These are phyloP conservation scores for Cyberlindnera lachancei DNA, from an alignment of 805 yeast genomes.

Conservation along the genomic window DNA sequence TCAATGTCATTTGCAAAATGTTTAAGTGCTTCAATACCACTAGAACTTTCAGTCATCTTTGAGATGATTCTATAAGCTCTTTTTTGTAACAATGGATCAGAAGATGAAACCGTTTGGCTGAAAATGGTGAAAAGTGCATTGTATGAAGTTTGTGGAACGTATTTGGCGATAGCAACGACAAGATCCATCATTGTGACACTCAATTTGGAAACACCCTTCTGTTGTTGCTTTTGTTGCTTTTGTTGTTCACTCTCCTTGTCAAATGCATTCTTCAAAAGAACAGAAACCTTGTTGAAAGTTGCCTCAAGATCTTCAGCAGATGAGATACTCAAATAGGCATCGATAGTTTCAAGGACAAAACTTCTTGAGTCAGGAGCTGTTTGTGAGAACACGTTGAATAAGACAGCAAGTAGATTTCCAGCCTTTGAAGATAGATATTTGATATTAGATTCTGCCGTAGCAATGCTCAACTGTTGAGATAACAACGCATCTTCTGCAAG, in stretches of 20 bases:
- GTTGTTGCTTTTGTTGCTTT: constrained; percentile 23
- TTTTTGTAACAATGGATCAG: constrained; percentile 72
- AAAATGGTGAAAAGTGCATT: constrained; percentile 74
- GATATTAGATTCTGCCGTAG: constrained; percentile 48
- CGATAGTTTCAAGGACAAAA: constrained; percentile 79
- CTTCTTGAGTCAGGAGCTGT: constrained; percentile 80
- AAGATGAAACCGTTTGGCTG: constrained; percentile 51
- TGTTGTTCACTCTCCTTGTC: constrained; percentile 41
- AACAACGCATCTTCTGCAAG: constrained; percentile 47
- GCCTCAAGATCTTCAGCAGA: constrained; percentile 56
- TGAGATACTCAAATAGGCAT: constrained; percentile 67
- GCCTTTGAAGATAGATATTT: constrained; percentile 60
- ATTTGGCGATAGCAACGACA: constrained; percentile 78
- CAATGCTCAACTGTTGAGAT: constrained; percentile 52
- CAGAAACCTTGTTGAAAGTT: constrained; percentile 83
- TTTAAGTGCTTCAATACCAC: constrained; percentile 48
- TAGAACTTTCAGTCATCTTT: constrained; percentile 60
- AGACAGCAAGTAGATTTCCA: constrained; percentile 71
- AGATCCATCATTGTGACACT: constrained; percentile 89
- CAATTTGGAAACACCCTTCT: constrained; percentile 38
- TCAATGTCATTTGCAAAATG: constrained; percentile 52
- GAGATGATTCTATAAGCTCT: constrained; percentile 78
- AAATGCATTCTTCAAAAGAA: constrained; percentile 65
- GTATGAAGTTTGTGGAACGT: constrained; percentile 65
- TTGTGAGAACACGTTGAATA: constrained; percentile 89